Evolutionary conservation across 495 filamentous ascomycete genomes (phyloP).

Genomic region (Penicillium salamii): DNA sequence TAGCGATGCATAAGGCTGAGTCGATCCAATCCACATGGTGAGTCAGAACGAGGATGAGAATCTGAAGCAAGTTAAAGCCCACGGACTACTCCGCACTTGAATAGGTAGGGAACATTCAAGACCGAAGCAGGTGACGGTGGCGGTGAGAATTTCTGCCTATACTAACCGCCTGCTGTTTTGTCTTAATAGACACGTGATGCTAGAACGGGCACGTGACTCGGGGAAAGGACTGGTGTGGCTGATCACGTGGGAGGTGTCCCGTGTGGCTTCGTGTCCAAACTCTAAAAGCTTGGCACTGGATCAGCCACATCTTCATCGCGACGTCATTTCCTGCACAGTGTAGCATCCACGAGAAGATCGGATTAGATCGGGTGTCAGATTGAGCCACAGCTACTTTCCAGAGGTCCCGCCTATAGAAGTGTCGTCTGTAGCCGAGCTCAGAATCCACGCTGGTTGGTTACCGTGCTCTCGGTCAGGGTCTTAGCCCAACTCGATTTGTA

Average conservation of each 20-base stretch:
- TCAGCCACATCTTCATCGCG: neutral
- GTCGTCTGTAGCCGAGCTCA: neutral
- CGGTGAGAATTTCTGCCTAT: constrained; percentile 15
- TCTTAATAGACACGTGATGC: neutral
- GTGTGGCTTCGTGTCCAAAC: neutral
- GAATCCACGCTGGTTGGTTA: neutral
- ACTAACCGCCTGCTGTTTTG: constrained; percentile 11
- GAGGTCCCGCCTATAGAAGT: neutral
- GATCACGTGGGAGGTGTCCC: neutral
- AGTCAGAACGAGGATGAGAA: neutral
- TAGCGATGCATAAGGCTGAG: neutral
- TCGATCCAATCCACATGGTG: constrained; percentile 4
- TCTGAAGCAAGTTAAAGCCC: neutral
- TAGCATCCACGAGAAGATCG: neutral
- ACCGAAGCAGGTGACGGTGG: constrained; percentile 1
- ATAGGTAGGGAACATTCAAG: neutral
- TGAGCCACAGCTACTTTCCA: too few species aligned
- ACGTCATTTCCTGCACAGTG: neutral
- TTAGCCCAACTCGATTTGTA: neutral
- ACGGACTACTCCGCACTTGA: too few species aligned
- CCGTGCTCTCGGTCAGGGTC: neutral
- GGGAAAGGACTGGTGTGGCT: too few species aligned
- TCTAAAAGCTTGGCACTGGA: neutral
- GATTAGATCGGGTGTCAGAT: too few species aligned
- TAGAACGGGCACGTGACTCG: too few species aligned